Base-by-base conservation (phyloP, 2,329 filamentous ascomycete species). In the Remersonia thermophila region DNA sequence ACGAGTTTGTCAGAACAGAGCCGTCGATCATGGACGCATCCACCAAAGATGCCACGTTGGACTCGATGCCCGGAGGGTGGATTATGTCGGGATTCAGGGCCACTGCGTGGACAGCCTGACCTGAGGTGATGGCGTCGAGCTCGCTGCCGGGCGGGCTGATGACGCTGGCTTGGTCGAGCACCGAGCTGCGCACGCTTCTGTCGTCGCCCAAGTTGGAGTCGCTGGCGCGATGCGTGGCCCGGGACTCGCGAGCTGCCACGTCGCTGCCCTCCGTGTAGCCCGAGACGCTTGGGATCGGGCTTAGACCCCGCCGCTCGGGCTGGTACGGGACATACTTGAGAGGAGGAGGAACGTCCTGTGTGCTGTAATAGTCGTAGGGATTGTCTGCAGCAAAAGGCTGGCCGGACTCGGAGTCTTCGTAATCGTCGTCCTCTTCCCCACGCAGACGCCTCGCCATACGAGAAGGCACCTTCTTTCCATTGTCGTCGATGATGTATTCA, bases 241-340 rank as follows among this genome's bases (percentile, higher is more conserved):
- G 60, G 1, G 75, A 73, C 40, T 78, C 69, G 33, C 71, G 71
- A n/a, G 48, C 71, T 72, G 20, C 60, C 42, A 77, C 70, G 49
- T 67, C 77, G 36, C 75, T 75, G 32, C 76, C 74, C 49, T 86
- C 77, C 3, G 75, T 80, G 50, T 86, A 89, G 43, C 87, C 91
- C 9, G 85, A 89, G 12, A 94, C 83, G 50, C 87, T 95, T 47
- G 91, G 87, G 41, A 93, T 87, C 0, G 89, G 89, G 53, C 87
- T 95, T 33, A 93, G 61, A 9, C 77, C 80, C 29, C 83, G 79
- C 35, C 74, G 70, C 47, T 80, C 74, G 9, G 75, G 69, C 48
- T 78, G 71, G 44, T 83, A 79, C 1, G 79, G 73, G n/a, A 77
- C 67, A 47, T 80, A 81, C 45, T 72, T 73, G 18, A 77, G 57